Conservation (phyloP, 805 yeast genomes). For the Pichia pseudocactophila region DNA sequence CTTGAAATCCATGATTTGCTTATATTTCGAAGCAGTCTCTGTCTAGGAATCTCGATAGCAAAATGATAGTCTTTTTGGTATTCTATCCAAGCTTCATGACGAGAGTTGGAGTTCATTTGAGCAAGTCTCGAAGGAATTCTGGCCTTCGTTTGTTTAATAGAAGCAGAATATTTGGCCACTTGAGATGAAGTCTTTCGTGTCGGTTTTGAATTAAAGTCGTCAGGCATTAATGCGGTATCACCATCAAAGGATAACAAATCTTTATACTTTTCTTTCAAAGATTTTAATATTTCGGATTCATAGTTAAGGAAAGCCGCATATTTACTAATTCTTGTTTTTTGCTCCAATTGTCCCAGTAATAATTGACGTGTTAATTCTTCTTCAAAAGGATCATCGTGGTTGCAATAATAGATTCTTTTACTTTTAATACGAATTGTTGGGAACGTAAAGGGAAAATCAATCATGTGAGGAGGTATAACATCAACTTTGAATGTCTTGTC, state of each 20-base stretch:
- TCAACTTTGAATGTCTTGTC: slow-evolving; percentile 27
- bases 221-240: slow-evolving; percentile 10
- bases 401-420: slow-evolving; percentile 46
- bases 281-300: slow-evolving; percentile 12
- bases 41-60: slow-evolving; percentile 20
- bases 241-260: slow-evolving; percentile 14
- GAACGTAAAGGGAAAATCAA: slow-evolving; percentile 35
- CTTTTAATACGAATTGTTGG: slow-evolving; percentile 53
- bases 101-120: slow-evolving; percentile 14
- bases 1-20: slow-evolving; percentile 27
- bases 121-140: slow-evolving; percentile 13
- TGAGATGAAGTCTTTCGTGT: neutral
- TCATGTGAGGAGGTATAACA: slow-evolving; percentile 24
- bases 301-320: slow-evolving; percentile 17
- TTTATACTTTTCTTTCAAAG: slow-evolving; percentile 29
- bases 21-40: slow-evolving; percentile 21
- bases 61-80: slow-evolving; percentile 18
- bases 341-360: slow-evolving; percentile 61
- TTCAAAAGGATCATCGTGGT: slow-evolving; percentile 91
- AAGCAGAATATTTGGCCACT: too few relatives aligned
- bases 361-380: slow-evolving; percentile 55
- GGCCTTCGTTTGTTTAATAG: too few relatives aligned
- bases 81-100: slow-evolving; percentile 17
- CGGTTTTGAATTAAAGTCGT: neutral
- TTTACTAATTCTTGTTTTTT: slow-evolving; percentile 49